Evolutionary conservation across 2,329 filamentous ascomycete genomes (phyloP).

Genomic region (Aspergillus puulaauensis): DNA sequence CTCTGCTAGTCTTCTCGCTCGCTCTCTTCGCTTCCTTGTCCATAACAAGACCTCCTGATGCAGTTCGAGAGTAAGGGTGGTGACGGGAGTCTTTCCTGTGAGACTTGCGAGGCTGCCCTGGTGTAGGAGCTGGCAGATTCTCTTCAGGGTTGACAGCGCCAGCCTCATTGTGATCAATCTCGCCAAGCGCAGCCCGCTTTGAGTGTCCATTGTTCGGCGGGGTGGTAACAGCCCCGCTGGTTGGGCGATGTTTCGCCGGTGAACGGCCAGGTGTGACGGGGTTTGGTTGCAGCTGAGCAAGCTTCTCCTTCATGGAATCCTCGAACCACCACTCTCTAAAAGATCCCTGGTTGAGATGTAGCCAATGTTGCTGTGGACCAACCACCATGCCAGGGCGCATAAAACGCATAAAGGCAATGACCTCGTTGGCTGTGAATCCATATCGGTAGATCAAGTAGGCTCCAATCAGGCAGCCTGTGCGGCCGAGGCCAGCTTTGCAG

Average conservation of each 20-base stretch:
- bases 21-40: conserved; percentile 31
- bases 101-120: conserved; percentile 90
- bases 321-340: conserved; percentile 98
- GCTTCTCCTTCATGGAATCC: conserved; percentile 75
- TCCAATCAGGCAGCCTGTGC: conserved; percentile 93
- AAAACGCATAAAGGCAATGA: conserved; percentile 98
- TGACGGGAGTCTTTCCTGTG: conserved; percentile 72
- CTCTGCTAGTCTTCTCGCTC: conserved; percentile 55
- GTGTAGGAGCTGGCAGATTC: conserved; percentile 90
- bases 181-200: conserved; percentile 82
- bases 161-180: conserved; percentile 79
- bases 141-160: conserved; percentile 61
- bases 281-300: conserved; percentile 64
- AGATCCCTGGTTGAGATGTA: conserved; percentile 91
- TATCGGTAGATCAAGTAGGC: conserved; percentile 97
- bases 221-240: conserved; percentile 72
- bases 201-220: conserved; percentile 77
- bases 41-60: conserved; percentile 44
- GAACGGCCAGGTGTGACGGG: conserved; percentile 55
- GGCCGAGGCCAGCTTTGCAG: conserved; percentile 94
- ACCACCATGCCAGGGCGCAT: conserved; percentile 99
- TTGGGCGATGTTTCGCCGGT: conserved; percentile 62
- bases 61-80: conserved; percentile 66
- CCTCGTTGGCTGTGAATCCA: conserved; percentile 94
- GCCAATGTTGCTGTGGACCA: conserved; percentile 97